Percentiles rank a stretch among this genome's conserved stretches.
Conservation (phyloP, 2,329 filamentous ascomycete species). For the Endothia cerciana region DNA sequence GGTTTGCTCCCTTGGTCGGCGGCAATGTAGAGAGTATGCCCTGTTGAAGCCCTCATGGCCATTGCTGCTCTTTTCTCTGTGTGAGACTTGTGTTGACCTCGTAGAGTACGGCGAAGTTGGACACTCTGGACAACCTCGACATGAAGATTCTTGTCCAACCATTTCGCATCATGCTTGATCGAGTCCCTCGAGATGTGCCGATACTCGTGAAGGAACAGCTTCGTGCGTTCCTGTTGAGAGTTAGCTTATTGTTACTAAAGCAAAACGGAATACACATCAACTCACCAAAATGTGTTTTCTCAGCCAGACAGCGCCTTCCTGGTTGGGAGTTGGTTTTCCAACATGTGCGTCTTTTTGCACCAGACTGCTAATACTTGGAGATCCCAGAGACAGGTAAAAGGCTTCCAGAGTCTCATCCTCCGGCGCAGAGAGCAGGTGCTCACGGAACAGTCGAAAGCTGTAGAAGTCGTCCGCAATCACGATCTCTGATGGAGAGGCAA, state of each 20-base stretch:
- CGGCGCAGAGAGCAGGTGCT: slow-evolving; percentile 81
- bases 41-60: slow-evolving; percentile 55
- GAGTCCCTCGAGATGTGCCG: slow-evolving; percentile 70
- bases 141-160: slow-evolving; percentile 83
- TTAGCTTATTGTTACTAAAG: neutral
- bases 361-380: slow-evolving; percentile 73
- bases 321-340: slow-evolving; percentile 67
- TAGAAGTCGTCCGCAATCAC: slow-evolving; percentile 87
- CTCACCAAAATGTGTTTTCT: slow-evolving; percentile 71
- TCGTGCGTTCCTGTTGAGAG: slow-evolving; percentile 67
- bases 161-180: slow-evolving; percentile 86
- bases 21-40: slow-evolving; percentile 76
- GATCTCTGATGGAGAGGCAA: slow-evolving; percentile 72
- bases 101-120: slow-evolving; percentile 75
- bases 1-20: slow-evolving; percentile 58
- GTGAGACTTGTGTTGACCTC: slow-evolving; percentile 69
- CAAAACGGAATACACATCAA: neutral
- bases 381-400: slow-evolving; percentile 83
- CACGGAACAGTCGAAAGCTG: slow-evolving; percentile 86
- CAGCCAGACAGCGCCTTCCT: slow-evolving; percentile 69
- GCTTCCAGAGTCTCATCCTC: slow-evolving; percentile 85
- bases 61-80: slow-evolving; percentile 78
- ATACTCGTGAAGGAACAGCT: slow-evolving; percentile 84
- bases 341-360: slow-evolving; percentile 79
- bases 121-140: slow-evolving; percentile 81